A percentile compares a stretch with the other conserved stretches of the same genome.
Evolutionary conservation across 1,284 basidiomycete species (phyloP).

Genomic region (Heterobasidion parviporum): DNA sequence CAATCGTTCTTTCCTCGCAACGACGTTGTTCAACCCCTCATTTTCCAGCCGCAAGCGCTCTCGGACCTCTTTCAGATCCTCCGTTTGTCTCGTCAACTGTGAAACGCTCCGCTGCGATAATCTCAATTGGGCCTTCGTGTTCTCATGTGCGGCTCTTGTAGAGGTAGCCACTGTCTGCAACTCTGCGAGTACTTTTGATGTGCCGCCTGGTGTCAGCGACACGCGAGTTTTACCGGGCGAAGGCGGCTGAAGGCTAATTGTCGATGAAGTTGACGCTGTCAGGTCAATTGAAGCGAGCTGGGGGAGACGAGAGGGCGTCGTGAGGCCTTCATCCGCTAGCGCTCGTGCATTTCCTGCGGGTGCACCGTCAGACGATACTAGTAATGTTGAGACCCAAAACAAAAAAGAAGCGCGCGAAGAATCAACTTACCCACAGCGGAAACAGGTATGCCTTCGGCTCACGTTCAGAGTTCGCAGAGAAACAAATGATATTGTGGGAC

Average conservation of each 20-base stretch:
- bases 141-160: conserved; percentile 72
- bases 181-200: conserved; percentile 77
- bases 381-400: conserved; percentile 6
- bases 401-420: conserved; percentile 6
- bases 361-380: conserved; percentile 6
- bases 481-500: conserved; percentile 22
- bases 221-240: conserved; percentile 11
- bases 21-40: conserved; percentile 78
- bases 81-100: conserved; percentile 71
- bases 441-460: conserved; percentile 61
- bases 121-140: conserved; percentile 71
- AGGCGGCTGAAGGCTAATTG: conserved; percentile 16
- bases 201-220: conserved; percentile 67
- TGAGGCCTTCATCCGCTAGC: conserved; percentile 59
- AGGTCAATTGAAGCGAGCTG: conserved; percentile 21
- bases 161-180: conserved; percentile 76
- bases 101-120: conserved; percentile 73
- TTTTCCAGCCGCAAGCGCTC: conserved; percentile 77
- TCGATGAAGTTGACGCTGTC: conserved; percentile 15
- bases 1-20: conserved; percentile 77
- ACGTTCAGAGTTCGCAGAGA: background rate
- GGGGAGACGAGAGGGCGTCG: conserved; percentile 11
- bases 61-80: conserved; percentile 80
- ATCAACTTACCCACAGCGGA: conserved; percentile 61
- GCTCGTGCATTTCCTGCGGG: conserved; percentile 68